Conservation (phyloP, 2,329 filamentous ascomycete species). For the Colletotrichum abscissum region DNA sequence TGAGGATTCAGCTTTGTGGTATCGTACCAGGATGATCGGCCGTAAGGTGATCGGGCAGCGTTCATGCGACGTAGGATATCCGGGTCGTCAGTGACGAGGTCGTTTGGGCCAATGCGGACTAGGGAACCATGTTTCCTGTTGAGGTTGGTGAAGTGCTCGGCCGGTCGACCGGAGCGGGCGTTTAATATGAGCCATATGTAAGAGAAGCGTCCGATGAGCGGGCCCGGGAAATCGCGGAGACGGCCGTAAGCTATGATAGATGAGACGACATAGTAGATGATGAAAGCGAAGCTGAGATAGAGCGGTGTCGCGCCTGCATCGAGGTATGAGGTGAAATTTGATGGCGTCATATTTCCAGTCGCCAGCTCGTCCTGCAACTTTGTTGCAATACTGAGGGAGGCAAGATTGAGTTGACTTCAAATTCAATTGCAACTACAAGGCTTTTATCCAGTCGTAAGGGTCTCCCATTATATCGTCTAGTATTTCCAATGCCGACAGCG, state of each 20-base stretch:
- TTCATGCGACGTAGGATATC: constrained; percentile 33
- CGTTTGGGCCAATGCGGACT: constrained; percentile 38
- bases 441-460: neutral
- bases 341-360: constrained; percentile 10
- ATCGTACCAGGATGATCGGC: constrained; percentile 36
- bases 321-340: neutral
- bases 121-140: constrained; percentile 33
- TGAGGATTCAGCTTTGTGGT: constrained; percentile 27
- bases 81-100: constrained; percentile 36
- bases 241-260: constrained; percentile 43
- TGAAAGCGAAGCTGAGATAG: neutral
- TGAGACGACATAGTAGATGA: constrained; percentile 37
- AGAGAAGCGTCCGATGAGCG: constrained; percentile 25
- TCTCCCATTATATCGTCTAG: neutral
- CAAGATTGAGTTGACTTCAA: neutral
- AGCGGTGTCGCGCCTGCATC: neutral
- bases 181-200: constrained; percentile 33
- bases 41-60: constrained; percentile 29
- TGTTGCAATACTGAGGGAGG: no score
- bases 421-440: neutral
- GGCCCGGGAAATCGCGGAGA: constrained; percentile 24
- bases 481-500: neutral
- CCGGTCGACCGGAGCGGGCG: constrained; percentile 19
- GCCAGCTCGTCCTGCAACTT: neutral
- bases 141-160: constrained; percentile 20